Evolutionary conservation across 2,329 filamentous ascomycete genomes (phyloP), one percentile per base, ranked within the genome.

Genomic region (Calonectria hongkongensis): DNA sequence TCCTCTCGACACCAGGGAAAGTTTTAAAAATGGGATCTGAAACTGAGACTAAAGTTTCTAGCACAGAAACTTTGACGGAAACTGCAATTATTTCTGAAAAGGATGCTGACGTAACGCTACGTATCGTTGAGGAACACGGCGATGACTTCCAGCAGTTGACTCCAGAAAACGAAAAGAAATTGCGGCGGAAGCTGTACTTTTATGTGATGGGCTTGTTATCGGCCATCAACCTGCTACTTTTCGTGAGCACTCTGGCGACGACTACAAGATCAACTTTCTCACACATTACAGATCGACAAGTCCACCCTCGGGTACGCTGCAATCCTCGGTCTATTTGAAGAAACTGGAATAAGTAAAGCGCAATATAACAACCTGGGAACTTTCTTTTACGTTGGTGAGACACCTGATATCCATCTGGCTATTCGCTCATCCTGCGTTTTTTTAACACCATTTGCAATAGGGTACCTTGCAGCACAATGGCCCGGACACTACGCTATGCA

Each of bases 401-500:
- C 16, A 25, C 10, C 9, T 9, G 7, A 12, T 36, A 13, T 12
- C 10, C 54, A 39, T 39, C 9, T 3, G 27, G 12, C 9, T 8
- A 16, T 16, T 21, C 10, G n/a, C 13, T 13, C 39, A 8, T 18
- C 15, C 18, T 18, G 27, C 10, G 10, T 25, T 28, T 25, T 28
- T 21, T 28, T 65, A 18, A 56, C 13, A 1, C 4, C 6, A n/a
- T 47, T n/a, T 36, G 2, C 1, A 3, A 13, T 33, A 83, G 84
- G 83, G 0, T 86, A 85, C 50, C 73, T 85, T 27, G 79, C 81
- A 2, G 82, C 80, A 3, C 82, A 85, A 63, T 79, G 80, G 73
- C 85, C 85, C 0, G 84, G 84, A 1, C 82, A 85, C 66, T 86
- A 85, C 51, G 78, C 84, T 15, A 85, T 86, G 80, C 85, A 86